Evolutionary conservation across 2,329 filamentous ascomycete genomes (phyloP), one percentile per base, ranked within the genome.

Genomic region (Paraphaeosphaeria minitans): DNA sequence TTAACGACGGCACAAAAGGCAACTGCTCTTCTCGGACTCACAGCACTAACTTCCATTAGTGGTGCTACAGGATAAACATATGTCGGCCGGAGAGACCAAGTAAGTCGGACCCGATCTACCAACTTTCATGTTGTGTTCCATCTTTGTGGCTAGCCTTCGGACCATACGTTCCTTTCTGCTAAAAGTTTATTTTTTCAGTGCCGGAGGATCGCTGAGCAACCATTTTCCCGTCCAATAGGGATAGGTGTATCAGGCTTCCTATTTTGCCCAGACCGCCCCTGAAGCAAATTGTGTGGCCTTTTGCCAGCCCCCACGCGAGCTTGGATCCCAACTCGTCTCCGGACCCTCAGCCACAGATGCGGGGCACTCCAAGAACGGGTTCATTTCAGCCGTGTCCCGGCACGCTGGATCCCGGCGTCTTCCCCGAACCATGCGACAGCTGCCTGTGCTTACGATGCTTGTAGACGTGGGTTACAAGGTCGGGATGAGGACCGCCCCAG

Each of bases 311-410:
- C 51, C 51, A 53, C 51, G 41, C 51, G 39, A 53, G 37, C 41
- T 45, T 21, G 51, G 39, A 53, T 53, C 27, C 53, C 35, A 43
- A 39, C 39, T 42, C 42, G 53, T 53, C 56, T 56, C 58, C 53
- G 59, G 48, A 59, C 53, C 56, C 43, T 59, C 61, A 57, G 54
- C 51, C 59, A 56, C 59, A 56, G 31, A 31, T 47, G 41, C 49
- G 46, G 41, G 56, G 42, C 53, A 33, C n/a, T 58, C 55, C 64
- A 53, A 59, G 57, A 64, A 39, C 37, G 56, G 55, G 55, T 16
- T 41, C 56, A 55, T 63, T 67, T 67, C 66, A 66, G 62, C 65
- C 65, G 65, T 39, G 53, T 57, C 57, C 66, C 66, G 52, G 49
- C 56, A 51, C 55, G 53, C 41, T 64, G 66, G 64, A 46, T 63